phyloP scores from a whole-genome alignment of 257 asterid species.

The Linaria vulgaris region DNA sequence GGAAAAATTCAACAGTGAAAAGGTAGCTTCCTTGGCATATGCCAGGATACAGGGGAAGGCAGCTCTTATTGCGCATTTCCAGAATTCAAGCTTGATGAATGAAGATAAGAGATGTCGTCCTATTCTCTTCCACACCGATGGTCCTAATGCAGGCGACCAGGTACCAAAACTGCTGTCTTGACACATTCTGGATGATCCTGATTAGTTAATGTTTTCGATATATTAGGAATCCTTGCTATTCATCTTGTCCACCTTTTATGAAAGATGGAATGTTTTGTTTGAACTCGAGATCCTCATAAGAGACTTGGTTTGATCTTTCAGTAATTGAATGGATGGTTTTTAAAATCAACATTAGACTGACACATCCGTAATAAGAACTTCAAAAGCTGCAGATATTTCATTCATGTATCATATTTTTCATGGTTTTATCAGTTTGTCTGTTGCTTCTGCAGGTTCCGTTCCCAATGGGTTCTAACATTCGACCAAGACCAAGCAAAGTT shows the following conservation, averaged over 20 bases:
- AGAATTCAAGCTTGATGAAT: slow-evolving; percentile 98
- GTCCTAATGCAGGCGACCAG: slow-evolving; percentile 99
- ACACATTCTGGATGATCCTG: neutral
- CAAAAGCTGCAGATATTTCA: no score
- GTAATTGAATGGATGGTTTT: slow-evolving; percentile 1
- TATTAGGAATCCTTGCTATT: no score
- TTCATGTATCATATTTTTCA: no score
- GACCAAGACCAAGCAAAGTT: slow-evolving; percentile 65
- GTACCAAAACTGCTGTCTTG: slow-evolving; percentile 35
- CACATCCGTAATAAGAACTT: no score
- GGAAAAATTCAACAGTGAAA: slow-evolving; percentile 99
- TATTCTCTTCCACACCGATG: slow-evolving; percentile 94
- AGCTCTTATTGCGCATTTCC: slow-evolving; percentile 96
- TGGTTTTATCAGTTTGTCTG: neutral
- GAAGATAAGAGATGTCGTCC: slow-evolving; percentile 99
- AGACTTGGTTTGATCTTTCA: neutral
- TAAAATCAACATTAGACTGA: neutral
- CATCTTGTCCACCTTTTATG: slow-evolving; percentile 17
- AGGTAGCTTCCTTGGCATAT: slow-evolving; percentile 96
- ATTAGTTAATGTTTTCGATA: neutral
- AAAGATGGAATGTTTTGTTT: neutral
- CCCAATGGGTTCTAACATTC: slow-evolving; percentile 90
- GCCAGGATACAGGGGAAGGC: slow-evolving; percentile 97
- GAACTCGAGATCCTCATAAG: neutral
- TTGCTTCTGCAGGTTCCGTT: slow-evolving; percentile 75